Evolutionary conservation across 139 green algal species (phyloP).

Genomic region (Haematococcus lacustris): DNA sequence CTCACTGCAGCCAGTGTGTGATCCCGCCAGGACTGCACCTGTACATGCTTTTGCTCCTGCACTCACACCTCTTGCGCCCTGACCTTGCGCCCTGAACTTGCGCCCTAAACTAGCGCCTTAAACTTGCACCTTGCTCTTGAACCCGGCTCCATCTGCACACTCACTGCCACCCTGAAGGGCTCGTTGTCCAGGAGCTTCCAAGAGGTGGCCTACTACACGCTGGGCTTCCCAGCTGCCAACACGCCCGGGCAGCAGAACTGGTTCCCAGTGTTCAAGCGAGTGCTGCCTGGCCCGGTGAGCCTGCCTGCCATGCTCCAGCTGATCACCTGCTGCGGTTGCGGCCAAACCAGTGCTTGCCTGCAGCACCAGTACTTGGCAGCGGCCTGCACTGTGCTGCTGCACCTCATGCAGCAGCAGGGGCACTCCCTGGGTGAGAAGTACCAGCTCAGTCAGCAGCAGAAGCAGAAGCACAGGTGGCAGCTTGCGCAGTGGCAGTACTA

Average conservation of each 20-base stretch:
- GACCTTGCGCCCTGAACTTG: too few species aligned
- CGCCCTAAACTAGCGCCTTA: too few species aligned
- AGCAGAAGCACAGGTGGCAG: not conserved
- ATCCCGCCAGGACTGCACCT: too few species aligned
- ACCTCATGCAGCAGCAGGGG: not conserved
- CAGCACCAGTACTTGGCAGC: too few species aligned
- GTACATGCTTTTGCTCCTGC: too few species aligned
- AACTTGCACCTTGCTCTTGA: too few species aligned
- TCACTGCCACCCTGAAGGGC: too few species aligned
- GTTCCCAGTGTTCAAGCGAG: conserved; percentile 58
- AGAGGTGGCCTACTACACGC: conserved; percentile 41
- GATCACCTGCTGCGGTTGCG: not conserved
- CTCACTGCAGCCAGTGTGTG: too few species aligned
- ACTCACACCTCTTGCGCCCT: too few species aligned
- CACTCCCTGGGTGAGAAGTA: not conserved
- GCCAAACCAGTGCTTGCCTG: too few species aligned
- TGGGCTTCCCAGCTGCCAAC: conserved; percentile 61
- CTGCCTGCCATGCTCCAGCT: not conserved
- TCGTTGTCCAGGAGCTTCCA: conserved; percentile 23
- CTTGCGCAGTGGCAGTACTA: not conserved
- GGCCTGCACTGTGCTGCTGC: not conserved
- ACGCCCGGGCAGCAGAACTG: conserved; percentile 51
- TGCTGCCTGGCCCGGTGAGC: conserved; percentile 71
- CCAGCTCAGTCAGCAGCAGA: not conserved
- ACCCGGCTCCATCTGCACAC: too few species aligned